phyloP scores from a whole-genome alignment of 495 filamentous ascomycete genomes.

The Neohortaea acidophila region DNA sequence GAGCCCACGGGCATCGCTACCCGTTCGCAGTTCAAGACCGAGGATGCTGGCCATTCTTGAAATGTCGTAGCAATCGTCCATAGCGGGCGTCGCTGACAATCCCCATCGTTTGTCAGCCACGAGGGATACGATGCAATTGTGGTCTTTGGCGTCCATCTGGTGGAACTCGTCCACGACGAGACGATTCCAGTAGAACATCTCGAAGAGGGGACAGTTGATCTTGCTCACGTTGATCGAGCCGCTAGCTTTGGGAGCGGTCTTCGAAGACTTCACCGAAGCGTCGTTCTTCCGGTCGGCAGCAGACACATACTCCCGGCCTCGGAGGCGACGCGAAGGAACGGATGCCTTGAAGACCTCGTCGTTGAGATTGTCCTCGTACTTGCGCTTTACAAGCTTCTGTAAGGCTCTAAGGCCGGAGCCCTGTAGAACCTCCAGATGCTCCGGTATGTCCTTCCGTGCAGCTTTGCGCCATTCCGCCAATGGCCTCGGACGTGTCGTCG shows the following conservation, averaged over 20 bases:
- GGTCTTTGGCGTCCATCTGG: slow-evolving; percentile 32
- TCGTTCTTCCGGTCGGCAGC: slow-evolving; percentile 4
- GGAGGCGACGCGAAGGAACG: slow-evolving; percentile 22
- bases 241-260: slow-evolving; percentile 2
- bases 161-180: slow-evolving; percentile 57
- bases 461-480: slow-evolving; percentile 41
- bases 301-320: slow-evolving; percentile 18
- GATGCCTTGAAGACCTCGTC: slow-evolving; percentile 13
- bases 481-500: slow-evolving; percentile 28
- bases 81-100: slow-evolving; percentile 49
- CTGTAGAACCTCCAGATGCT: slow-evolving; percentile 29
- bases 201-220: slow-evolving; percentile 36
- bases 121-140: slow-evolving; percentile 24
- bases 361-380: slow-evolving; percentile 17
- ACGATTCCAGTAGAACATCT: slow-evolving; percentile 46
- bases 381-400: slow-evolving; percentile 21
- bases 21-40: slow-evolving; percentile 31
- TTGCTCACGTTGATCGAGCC: slow-evolving; percentile 12
- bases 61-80: slow-evolving; percentile 43
- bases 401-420: slow-evolving; percentile 20
- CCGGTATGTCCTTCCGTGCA: slow-evolving; percentile 28
- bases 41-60: slow-evolving; percentile 42
- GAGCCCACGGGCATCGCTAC: slow-evolving; percentile 22
- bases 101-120: slow-evolving; percentile 46
- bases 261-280: neutral